Conservation (phyloP, 352 stramenopile genomes). For the Pythium periplocum region DNA sequence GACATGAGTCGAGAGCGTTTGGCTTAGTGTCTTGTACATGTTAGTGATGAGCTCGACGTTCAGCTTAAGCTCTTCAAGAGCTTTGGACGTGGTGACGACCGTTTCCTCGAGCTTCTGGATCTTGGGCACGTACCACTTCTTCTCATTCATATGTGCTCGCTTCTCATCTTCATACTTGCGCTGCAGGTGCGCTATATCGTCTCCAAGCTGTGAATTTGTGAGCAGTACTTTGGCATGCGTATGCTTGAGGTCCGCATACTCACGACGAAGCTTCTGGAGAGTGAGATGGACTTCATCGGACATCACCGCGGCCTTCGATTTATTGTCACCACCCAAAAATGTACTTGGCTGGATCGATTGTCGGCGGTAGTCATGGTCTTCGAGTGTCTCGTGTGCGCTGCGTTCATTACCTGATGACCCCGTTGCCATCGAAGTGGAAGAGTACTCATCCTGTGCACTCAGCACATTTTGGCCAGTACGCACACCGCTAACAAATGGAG, state of each 20-base stretch:
- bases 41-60: slow-evolving; percentile 84
- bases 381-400: not conserved
- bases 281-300: slow-evolving; percentile 60
- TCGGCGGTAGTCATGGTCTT: not conserved
- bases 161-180: slow-evolving; percentile 66
- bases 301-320: slow-evolving; percentile 3
- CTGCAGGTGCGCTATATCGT: slow-evolving; percentile 62
- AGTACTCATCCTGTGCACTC: not conserved
- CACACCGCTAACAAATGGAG: not conserved
- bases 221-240: slow-evolving; percentile 54
- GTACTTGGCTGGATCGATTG: not conserved
- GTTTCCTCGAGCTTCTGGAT: slow-evolving; percentile 74
- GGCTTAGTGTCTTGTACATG: slow-evolving; percentile 75
- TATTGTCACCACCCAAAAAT: not conserved
- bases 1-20: slow-evolving; percentile 42
- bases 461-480: not conserved
- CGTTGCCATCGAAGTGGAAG: no score
- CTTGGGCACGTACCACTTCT: slow-evolving; percentile 62
- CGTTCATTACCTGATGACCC: not conserved
- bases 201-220: slow-evolving; percentile 69
- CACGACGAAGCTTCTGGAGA: slow-evolving; percentile 71
- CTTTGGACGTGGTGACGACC: slow-evolving; percentile 43
- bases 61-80: slow-evolving; percentile 73
- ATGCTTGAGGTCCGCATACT: slow-evolving; percentile 54
- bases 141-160: slow-evolving; percentile 55